Percentiles rank a stretch among this genome's conserved stretches.
Evolutionary conservation across 2,329 filamentous ascomycete genomes (phyloP).

Genomic region (Calonectria hawksworthii): DNA sequence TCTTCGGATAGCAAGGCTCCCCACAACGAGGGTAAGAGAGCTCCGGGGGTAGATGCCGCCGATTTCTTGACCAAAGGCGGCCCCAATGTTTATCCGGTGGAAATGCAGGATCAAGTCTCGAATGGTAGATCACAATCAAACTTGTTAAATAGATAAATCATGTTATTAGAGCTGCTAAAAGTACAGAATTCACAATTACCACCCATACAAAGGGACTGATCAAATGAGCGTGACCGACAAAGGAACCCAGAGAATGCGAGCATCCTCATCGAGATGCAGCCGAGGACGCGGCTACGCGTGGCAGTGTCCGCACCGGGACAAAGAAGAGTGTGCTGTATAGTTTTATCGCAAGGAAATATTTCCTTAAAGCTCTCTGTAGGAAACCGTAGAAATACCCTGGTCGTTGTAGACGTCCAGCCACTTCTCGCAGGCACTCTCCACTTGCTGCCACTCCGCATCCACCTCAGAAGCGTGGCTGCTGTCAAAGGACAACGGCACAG

Average conservation of each 20-base stretch:
- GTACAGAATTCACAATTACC: not conserved
- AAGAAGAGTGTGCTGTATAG: not conserved
- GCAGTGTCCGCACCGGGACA: not conserved
- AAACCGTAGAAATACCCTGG: not conserved
- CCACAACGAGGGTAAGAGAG: too few relatives aligned
- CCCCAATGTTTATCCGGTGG: too few relatives aligned
- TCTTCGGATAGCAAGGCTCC: too few relatives aligned
- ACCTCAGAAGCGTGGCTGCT: not conserved
- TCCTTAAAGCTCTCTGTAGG: not conserved
- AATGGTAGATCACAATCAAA: too few relatives aligned
- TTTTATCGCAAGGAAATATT: too few relatives aligned
- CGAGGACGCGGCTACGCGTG: slow-evolving; percentile 7
- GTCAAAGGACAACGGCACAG: not conserved
- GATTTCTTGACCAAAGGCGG: too few relatives aligned
- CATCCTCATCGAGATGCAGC: not conserved
- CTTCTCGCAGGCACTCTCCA: slow-evolving; percentile 4
- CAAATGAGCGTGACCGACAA: not conserved
- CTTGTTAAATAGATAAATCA: not conserved
- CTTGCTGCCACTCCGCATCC: slow-evolving; percentile 1
- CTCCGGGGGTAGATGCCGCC: too few relatives aligned
- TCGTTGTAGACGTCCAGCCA: not conserved
- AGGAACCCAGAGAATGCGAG: not conserved
- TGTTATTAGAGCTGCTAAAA: not conserved
- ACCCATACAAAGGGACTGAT: not conserved
- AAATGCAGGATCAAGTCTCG: too few relatives aligned